Evolutionary conservation across 768 basidiomycete species (phyloP).

Genomic region (Agaricus bisporus): DNA sequence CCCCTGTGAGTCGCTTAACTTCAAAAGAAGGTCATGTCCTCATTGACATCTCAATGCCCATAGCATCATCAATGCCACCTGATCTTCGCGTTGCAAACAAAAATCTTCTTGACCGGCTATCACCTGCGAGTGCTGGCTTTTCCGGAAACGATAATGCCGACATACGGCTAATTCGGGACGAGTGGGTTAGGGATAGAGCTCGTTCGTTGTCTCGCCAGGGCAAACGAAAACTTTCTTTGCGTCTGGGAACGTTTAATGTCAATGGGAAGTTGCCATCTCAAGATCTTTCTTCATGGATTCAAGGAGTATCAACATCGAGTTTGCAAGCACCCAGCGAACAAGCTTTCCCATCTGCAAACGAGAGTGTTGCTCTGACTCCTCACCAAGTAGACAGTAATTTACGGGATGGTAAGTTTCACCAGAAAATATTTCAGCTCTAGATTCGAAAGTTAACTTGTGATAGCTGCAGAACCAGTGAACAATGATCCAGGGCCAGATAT

Average conservation of each 20-base stretch:
- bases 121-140: constrained; percentile 54
- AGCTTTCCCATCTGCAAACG: constrained; percentile 25
- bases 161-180: constrained; percentile 50
- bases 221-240: constrained; percentile 35
- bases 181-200: constrained; percentile 53
- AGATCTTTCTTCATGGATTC: constrained; percentile 64
- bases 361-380: constrained; percentile 31
- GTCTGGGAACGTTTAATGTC: constrained; percentile 80
- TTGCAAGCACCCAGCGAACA: not conserved
- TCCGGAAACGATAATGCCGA: constrained; percentile 58
- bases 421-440: not conserved
- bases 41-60: not conserved
- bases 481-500: constrained; percentile 47
- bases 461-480: constrained; percentile 16
- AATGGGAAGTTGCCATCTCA: constrained; percentile 72
- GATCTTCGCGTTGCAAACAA: constrained; percentile 49
- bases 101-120: constrained; percentile 50
- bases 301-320: constrained; percentile 18
- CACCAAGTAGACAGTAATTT: constrained; percentile 21
- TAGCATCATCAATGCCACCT: constrained; percentile 38
- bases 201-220: constrained; percentile 27
- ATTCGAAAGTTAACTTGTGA: not conserved
- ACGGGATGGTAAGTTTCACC: constrained; percentile 17
- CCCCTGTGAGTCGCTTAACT: constrained; percentile 19
- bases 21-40: not conserved